These are phyloP conservation scores for Centaurea solstitialis DNA, from an alignment of 129 eudicot species.

Conservation along the genomic window DNA sequence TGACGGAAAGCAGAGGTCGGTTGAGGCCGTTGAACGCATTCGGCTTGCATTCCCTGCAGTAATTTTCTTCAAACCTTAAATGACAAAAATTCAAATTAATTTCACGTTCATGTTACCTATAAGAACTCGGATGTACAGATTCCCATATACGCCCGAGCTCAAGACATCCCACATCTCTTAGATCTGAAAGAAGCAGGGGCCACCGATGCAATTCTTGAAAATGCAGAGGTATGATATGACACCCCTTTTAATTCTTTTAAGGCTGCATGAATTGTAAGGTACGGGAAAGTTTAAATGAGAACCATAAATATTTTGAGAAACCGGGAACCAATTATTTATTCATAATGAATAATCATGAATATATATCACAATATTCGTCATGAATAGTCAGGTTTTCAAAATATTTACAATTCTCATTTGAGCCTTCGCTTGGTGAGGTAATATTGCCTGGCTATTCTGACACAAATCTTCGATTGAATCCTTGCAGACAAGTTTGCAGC, in stretches of 20 bases:
- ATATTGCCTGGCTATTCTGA: conserved; percentile 3
- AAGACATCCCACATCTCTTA: conserved; percentile 80
- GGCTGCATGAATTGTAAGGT: no score
- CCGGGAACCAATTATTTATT: neutral
- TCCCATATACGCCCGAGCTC: conserved; percentile 91
- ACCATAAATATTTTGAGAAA: no score
- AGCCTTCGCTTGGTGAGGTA: neutral
- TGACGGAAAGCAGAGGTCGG: conserved; percentile 58
- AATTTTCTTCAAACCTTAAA: conserved; percentile 13
- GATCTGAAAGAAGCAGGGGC: conserved; percentile 94
- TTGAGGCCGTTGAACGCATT: conserved; percentile 86
- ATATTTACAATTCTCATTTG: neutral
- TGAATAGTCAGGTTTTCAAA: neutral
- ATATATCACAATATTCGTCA: neutral
- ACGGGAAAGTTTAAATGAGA: no score
- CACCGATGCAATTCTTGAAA: conserved; percentile 95
- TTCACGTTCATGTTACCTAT: neutral
- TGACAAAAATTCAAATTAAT: neutral
- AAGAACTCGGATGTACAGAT: conserved; percentile 39
- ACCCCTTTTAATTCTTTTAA: neutral
- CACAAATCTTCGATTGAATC: neutral
- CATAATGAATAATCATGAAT: neutral
- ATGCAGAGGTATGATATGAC: conserved; percentile 64
- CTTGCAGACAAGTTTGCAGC: conserved; percentile 91
- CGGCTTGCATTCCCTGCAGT: conserved; percentile 93